A percentile compares a stretch with the other conserved stretches of the same genome.
phyloP scores from a whole-genome alignment of 1,284 basidiomycete species.

The Athelia sp. region DNA sequence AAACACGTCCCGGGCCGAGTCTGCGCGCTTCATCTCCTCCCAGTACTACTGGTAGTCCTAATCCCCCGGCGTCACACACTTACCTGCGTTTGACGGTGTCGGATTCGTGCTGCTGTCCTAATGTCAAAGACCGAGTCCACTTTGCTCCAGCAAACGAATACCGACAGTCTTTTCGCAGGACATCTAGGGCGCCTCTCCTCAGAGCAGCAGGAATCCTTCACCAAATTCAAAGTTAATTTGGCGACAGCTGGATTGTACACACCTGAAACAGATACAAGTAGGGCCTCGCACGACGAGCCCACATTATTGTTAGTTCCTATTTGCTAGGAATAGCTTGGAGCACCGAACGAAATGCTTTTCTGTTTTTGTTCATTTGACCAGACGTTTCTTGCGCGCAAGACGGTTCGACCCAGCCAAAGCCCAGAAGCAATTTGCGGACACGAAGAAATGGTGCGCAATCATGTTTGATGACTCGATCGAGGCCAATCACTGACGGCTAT shows the following conservation, averaged over 20 bases:
- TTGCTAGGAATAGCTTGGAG: not conserved
- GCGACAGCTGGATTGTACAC: slow-evolving; percentile 44
- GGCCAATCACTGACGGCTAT: not conserved
- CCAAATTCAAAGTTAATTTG: slow-evolving; percentile 49
- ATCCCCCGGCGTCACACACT: no score
- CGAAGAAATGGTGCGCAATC: slow-evolving; percentile 49
- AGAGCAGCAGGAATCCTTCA: slow-evolving; percentile 42
- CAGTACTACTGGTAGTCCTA: no score
- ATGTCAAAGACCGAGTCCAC: no score
- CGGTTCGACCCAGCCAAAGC: slow-evolving; percentile 60
- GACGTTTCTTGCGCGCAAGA: slow-evolving; percentile 74
- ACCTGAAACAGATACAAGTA: slow-evolving; percentile 24
- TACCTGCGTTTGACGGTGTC: no score
- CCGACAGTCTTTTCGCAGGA: slow-evolving; percentile 30
- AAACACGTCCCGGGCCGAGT: no score
- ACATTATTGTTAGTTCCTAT: slow-evolving; percentile 54
- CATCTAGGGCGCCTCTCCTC: slow-evolving; percentile 49
- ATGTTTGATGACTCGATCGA: not conserved
- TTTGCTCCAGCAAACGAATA: no score
- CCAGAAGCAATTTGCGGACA: slow-evolving; percentile 60
- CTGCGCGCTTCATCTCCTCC: no score
- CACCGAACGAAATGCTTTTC: not conserved
- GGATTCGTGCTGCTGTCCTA: no score
- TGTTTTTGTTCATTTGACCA: slow-evolving; percentile 20
- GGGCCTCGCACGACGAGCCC: slow-evolving; percentile 57